Evolutionary conservation across 345 rosid species (phyloP).

Genomic region (Rhodomyrtus tomentosa): DNA sequence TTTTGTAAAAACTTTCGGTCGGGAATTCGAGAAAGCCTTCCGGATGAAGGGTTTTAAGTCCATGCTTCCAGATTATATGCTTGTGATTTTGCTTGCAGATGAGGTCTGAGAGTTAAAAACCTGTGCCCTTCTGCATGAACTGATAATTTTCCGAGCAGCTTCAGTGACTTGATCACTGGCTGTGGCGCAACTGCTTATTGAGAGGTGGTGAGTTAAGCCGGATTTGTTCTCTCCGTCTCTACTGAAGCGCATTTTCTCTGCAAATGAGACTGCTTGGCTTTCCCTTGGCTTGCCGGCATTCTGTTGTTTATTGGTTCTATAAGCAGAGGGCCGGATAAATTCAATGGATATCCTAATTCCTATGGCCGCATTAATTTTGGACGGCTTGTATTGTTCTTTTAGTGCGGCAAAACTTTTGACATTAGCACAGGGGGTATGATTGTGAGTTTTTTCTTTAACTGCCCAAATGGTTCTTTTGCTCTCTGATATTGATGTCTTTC

Average conservation of each 20-base stretch:
- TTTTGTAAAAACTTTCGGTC: background rate
- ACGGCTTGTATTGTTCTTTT: background rate
- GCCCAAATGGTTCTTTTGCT: background rate
- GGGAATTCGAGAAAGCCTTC: background rate
- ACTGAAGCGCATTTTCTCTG: background rate
- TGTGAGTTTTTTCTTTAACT: background rate
- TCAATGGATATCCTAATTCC: background rate
- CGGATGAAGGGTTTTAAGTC: background rate
- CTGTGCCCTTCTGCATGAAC: background rate
- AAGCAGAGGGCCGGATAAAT: background rate
- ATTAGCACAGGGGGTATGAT: background rate
- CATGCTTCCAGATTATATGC: background rate
- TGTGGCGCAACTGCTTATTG: background rate
- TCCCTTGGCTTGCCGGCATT: background rate
- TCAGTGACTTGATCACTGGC: background rate
- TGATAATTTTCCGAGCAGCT: background rate
- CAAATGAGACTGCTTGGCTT: background rate
- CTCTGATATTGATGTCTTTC: background rate
- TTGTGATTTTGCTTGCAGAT: background rate
- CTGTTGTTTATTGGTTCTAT: background rate
- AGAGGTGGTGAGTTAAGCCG: background rate
- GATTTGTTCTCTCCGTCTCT: background rate
- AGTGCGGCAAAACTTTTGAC: background rate
- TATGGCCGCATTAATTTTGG: rapidly evolving
- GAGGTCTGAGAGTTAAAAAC: background rate